Conservation (phyloP, 352 stramenopile genomes). For the Thalassiosira exigua region DNA sequence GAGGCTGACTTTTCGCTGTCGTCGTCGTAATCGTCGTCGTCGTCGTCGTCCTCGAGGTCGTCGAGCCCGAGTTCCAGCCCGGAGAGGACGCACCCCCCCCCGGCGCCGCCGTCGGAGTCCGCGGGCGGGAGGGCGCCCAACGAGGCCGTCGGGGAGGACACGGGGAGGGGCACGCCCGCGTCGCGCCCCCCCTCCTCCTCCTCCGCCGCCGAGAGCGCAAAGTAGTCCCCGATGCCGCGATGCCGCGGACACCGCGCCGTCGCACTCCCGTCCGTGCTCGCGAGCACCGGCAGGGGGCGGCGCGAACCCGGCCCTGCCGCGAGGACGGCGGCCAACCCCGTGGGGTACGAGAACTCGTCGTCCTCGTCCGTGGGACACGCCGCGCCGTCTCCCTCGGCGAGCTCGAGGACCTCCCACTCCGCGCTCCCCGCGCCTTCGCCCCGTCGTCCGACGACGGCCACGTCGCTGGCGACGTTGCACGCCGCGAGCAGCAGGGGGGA, state of each 20-base stretch:
- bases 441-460: constrained; percentile 45
- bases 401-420: constrained; percentile 66
- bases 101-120: too few relatives aligned
- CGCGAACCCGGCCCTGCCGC: constrained; percentile 1
- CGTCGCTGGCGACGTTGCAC: constrained; percentile 75
- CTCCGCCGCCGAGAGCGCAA: constrained; percentile 8
- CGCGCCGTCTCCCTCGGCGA: constrained; percentile 70
- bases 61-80: constrained; percentile 45
- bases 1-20: neutral
- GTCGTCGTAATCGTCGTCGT: too few relatives aligned
- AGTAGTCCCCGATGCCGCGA: constrained; percentile 16
- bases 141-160: neutral
- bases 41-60: constrained; percentile 20
- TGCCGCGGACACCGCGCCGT: constrained; percentile 32
- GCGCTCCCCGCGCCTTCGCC: constrained; percentile 13
- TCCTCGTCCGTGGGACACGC: constrained; percentile 72
- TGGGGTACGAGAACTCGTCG: constrained; percentile 78
- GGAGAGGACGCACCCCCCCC: constrained; percentile 27
- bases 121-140: neutral
- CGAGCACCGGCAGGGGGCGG: constrained; percentile 39
- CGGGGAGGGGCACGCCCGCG: constrained; percentile 15
- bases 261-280: constrained; percentile 32
- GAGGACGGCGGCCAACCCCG: constrained; percentile 63
- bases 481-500: constrained; percentile 73
- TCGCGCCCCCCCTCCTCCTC: neutral